Percentiles rank a stretch among this genome's conserved stretches.
These are phyloP conservation scores for Gentiana dahurica DNA, from an alignment of 257 asterid species.

Conservation along the genomic window DNA sequence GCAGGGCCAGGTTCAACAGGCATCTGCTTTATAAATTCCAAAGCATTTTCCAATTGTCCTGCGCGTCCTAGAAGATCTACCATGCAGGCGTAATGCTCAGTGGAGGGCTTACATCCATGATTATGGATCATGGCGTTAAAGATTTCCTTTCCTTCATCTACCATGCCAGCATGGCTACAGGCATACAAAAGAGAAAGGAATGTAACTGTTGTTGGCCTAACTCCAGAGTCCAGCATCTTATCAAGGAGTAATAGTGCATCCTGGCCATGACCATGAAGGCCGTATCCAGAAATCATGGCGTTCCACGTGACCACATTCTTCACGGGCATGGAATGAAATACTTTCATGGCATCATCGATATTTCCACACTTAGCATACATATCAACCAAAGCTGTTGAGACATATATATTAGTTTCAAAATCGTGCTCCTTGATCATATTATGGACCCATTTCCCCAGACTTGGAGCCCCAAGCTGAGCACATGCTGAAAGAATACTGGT, in stretches of 20 bases:
- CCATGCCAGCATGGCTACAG: constrained; percentile 92
- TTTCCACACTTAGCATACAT: constrained; percentile 88
- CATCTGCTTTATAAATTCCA: constrained; percentile 53
- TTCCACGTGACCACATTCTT: constrained; percentile 84
- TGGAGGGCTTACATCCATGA: constrained; percentile 44
- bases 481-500: constrained; percentile 88
- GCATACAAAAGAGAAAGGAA: constrained; percentile 65
- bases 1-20: constrained; percentile 64
- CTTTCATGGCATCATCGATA: constrained; percentile 49
- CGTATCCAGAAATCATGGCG: constrained; percentile 77
- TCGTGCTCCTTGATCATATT: constrained; percentile 41
- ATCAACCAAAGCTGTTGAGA: constrained; percentile 74
- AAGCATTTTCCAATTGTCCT: constrained; percentile 56
- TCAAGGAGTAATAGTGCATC: constrained; percentile 48
- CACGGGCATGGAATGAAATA: constrained; percentile 47
- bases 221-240: constrained; percentile 42
- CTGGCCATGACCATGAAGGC: constrained; percentile 74
- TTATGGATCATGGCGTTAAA: constrained; percentile 49
- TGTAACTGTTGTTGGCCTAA: constrained; percentile 56
- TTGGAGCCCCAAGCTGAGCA: constrained; percentile 81
- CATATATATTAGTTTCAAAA: constrained; percentile 49
- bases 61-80: constrained; percentile 88
- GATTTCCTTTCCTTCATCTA: constrained; percentile 55
- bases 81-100: constrained; percentile 88
- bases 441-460: constrained; percentile 77